A percentile compares a stretch with the other conserved stretches of the same genome.
These are phyloP conservation scores for Phytophthora pinifolia DNA, from an alignment of 352 stramenopile species.

Conservation along the genomic window DNA sequence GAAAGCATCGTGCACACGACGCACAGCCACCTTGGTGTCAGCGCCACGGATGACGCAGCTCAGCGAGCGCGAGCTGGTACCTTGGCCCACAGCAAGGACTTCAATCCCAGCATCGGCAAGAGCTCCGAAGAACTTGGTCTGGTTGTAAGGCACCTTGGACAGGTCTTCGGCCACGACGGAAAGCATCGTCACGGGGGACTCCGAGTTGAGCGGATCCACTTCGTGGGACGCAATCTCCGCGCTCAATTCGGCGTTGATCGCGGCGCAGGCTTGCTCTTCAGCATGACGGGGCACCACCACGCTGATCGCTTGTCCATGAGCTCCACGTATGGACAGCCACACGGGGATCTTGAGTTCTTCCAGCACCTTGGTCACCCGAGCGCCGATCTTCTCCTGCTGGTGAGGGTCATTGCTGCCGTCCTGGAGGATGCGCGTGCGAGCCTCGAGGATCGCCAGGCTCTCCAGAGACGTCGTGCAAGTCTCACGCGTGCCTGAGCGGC, in stretches of 20 bases:
- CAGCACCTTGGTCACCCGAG: conserved; percentile 70
- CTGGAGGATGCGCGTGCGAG: conserved; percentile 77
- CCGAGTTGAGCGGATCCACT: conserved; percentile 66
- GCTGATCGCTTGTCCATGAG: conserved; percentile 80
- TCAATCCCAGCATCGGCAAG: conserved; percentile 68
- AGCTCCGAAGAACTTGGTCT: conserved; percentile 79
- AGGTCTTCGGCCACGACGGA: conserved; percentile 81
- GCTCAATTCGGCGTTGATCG: conserved; percentile 59
- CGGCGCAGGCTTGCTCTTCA: conserved; percentile 35
- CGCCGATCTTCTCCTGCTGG: conserved; percentile 68
- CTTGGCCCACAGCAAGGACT: conserved; percentile 73
- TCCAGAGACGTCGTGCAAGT: conserved; percentile 86
- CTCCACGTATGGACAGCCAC: conserved; percentile 80
- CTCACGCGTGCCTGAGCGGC: conserved; percentile 54
- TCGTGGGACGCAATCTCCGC: conserved; percentile 66
- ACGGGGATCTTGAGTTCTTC: conserved; percentile 66
- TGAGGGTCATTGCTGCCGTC: conserved; percentile 51
- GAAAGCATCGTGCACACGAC: conserved; percentile 78
- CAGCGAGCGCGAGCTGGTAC: conserved; percentile 75
- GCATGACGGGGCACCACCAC: conserved; percentile 59
- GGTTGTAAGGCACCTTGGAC: conserved; percentile 67
- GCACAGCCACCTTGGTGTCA: conserved; percentile 76
- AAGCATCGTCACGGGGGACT: conserved; percentile 82
- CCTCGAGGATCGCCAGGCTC: conserved; percentile 79
- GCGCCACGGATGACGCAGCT: conserved; percentile 71